Conservation (phyloP, 768 basidiomycete species). For the Pleurotus platypus region DNA sequence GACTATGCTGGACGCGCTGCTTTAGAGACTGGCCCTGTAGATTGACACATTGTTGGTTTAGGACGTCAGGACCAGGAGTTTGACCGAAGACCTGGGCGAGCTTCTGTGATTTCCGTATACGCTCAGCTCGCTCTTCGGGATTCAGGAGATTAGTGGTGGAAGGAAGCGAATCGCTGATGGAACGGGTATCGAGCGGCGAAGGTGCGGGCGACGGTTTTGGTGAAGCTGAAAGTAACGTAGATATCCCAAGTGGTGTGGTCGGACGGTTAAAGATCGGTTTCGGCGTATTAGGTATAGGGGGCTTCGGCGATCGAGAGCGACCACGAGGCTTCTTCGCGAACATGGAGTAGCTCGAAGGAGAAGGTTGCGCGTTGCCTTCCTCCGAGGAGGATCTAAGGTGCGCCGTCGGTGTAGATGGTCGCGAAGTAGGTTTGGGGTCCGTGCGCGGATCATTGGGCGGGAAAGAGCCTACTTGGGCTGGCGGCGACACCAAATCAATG, state of each 20-base stretch:
- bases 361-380: conserved; percentile 12
- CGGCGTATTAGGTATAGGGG: conserved; percentile 41
- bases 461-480: not conserved
- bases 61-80: conserved; percentile 46
- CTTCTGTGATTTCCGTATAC: conserved; percentile 72
- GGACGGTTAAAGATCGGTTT: conserved; percentile 43
- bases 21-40: conserved; percentile 5
- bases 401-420: conserved; percentile 10
- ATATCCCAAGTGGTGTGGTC: conserved; percentile 16
- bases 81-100: conserved; percentile 78
- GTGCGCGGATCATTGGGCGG: not conserved
- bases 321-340: conserved; percentile 16
- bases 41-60: conserved; percentile 23
- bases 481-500: conserved; percentile 41
- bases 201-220: not conserved
- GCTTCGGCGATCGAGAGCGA: conserved; percentile 30
- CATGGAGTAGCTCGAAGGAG: conserved; percentile 11
- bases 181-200: conserved; percentile 6
- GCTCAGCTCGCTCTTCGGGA: conserved; percentile 64
- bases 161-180: conserved; percentile 30
- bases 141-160: conserved; percentile 68
- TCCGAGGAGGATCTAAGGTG: conserved; percentile 1
- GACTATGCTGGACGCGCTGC: conserved; percentile 7
- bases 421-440: not conserved
- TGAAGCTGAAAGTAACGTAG: conserved; percentile 10